A percentile compares a stretch with the other conserved stretches of the same genome.
Evolutionary conservation across 148 eudicot genomes (phyloP).

Genomic region (Chenopodium album): DNA sequence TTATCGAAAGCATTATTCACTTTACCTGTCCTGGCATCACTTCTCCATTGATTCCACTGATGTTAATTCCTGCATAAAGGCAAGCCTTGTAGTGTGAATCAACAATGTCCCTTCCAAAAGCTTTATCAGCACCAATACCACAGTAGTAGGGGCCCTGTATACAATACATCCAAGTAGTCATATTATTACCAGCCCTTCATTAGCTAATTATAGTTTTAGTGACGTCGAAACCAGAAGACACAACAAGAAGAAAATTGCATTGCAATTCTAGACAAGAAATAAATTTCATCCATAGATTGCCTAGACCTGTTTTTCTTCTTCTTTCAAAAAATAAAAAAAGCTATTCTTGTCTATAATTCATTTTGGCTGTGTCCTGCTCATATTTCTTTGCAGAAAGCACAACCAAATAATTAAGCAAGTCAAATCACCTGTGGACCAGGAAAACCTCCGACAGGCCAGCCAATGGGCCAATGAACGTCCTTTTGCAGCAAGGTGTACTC

Average conservation of each 20-base stretch:
- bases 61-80: conserved; percentile 52
- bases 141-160: conserved; percentile 59
- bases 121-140: conserved; percentile 61
- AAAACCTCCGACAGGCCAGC: conserved; percentile 63
- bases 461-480: conserved; percentile 59
- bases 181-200: background rate
- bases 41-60: conserved; percentile 63
- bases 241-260: background rate
- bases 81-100: conserved; percentile 64
- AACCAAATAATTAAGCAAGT: background rate
- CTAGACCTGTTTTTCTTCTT: background rate
- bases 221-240: background rate
- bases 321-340: background rate
- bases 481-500: conserved; percentile 64
- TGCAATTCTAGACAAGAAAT: background rate
- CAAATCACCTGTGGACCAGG: conserved; percentile 57
- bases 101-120: conserved; percentile 61
- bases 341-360: background rate
- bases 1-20: background rate
- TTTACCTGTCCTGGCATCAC: conserved; percentile 70
- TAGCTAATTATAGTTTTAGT: background rate
- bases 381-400: background rate
- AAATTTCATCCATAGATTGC: background rate
- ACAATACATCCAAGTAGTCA: background rate
- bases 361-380: background rate